Evolutionary conservation across 768 basidiomycete species (phyloP).

Genomic region (Lentinula sp.): DNA sequence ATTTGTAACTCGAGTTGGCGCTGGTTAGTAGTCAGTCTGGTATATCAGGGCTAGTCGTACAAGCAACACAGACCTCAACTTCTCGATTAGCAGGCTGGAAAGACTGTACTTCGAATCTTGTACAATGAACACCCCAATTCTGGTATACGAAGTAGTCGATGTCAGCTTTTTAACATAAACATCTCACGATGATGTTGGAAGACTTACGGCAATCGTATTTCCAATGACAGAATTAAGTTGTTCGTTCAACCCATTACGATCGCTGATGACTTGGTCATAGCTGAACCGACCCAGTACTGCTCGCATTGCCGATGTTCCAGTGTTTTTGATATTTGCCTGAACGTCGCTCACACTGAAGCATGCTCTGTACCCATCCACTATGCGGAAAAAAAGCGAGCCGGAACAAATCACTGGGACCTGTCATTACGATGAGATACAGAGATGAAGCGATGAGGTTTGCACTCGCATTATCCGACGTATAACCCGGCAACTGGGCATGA

Average conservation of each 20-base stretch:
- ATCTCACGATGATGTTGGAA: neutral
- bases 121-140: conserved; percentile 56
- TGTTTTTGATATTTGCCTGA: conserved; percentile 41
- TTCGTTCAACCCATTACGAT: conserved; percentile 48
- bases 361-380: conserved; percentile 46
- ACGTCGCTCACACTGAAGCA: conserved; percentile 48
- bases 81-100: conserved; percentile 58
- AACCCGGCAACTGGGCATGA: conserved; percentile 23
- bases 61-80: conserved; percentile 35
- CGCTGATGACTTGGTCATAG: conserved; percentile 46
- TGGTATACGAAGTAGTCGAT: conserved; percentile 7
- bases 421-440: neutral
- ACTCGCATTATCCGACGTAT: conserved; percentile 25
- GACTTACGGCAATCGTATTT: conserved; percentile 35
- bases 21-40: conserved; percentile 15
- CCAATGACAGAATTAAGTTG: conserved; percentile 44
- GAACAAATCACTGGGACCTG: conserved; percentile 47
- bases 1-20: conserved; percentile 57
- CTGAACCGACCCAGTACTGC: conserved; percentile 46
- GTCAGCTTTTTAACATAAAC: neutral
- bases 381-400: conserved; percentile 49
- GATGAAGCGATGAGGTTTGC: neutral
- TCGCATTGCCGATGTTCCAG: conserved; percentile 50
- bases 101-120: conserved; percentile 52
- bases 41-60: neutral